Evolutionary conservation across 2,329 filamentous ascomycete genomes (phyloP), one percentile per base, ranked within the genome.

Genomic region (Chrysoporthe deuterocubensis): DNA sequence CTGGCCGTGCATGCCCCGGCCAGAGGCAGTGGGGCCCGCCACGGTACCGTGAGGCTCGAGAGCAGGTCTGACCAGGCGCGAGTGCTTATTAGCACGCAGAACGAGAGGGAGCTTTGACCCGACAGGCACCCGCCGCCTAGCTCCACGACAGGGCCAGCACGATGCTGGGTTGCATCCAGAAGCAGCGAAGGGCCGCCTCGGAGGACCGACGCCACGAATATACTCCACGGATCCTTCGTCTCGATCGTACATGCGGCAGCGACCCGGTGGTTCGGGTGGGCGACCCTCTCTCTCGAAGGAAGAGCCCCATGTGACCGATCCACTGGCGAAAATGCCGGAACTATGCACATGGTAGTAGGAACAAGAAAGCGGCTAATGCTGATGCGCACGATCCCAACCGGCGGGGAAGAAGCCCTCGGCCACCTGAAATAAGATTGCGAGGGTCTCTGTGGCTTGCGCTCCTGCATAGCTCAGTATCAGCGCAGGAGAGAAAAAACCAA

Each of bases 231-330:
- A 63, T 40, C 46, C 46, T 62, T 52, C 60, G 34, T 8, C n/a
- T 37, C 18, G 26, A 48, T 37, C 32, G 44, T 34, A 14, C 57
- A 59, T 42, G 57, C n/a, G 40, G 67, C 58, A 32, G 50, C 63
- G 61, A 62, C 63, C 65, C 67, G 54, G 62, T 50, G 56, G 42
- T 58, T 56, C 61, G 67, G 67, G 64, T 48, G 59, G 14, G 64
- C 61, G 57, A 26, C 56, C 34, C 46, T 34, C 61, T 58, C 62
- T 59, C 61, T 40, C 56, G 50, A 46, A 60, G 42, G 46, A 52
- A 4, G 61, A 42, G 14, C 34, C n/a, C 32, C n/a, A 40, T 14
- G 46, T 18, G 2, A 37, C 34, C 21, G 37, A 43, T 59, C 32
- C 61, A 54, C 32, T 13, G 37, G 60, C 9, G 44, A 62, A 21